Evolutionary conservation across 495 filamentous ascomycete genomes (phyloP).

Genomic region (Xylaria nigripes): DNA sequence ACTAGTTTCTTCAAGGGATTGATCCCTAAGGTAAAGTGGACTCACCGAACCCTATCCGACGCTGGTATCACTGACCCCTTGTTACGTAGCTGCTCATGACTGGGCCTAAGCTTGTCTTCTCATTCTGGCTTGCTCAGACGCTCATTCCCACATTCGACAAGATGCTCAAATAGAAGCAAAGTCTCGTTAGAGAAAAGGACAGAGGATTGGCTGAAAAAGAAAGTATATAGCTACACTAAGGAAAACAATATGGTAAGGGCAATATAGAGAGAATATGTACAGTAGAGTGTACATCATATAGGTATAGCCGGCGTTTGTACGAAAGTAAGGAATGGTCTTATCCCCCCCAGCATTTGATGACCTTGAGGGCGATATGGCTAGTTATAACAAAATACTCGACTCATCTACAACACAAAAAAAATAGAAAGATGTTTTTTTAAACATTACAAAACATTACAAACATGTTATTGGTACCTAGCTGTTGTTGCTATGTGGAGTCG

Average conservation of each 20-base stretch:
- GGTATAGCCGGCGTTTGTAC: slow-evolving; percentile 11
- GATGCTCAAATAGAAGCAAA: slow-evolving; percentile 22
- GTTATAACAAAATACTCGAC: slow-evolving; percentile 9
- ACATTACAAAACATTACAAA: no score
- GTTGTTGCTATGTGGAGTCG: no score
- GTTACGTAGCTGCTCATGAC: slow-evolving; percentile 77
- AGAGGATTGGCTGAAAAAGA: background rate
- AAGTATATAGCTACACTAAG: slow-evolving; percentile 6
- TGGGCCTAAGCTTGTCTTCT: slow-evolving; percentile 96
- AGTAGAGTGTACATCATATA: slow-evolving; percentile 12
- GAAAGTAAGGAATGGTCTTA: background rate
- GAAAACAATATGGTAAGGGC: background rate
- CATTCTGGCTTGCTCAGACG: slow-evolving; percentile 97
- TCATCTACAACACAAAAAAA: slow-evolving; percentile 2
- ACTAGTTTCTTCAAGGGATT: slow-evolving; percentile 95
- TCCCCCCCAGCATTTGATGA: background rate
- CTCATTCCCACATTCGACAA: slow-evolving; percentile 60
- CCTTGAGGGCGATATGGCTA: slow-evolving; percentile 5
- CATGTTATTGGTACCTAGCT: no score
- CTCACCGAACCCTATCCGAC: background rate
- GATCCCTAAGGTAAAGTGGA: slow-evolving; percentile 64
- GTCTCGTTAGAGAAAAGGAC: background rate
- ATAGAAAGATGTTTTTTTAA: background rate
- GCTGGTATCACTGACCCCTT: slow-evolving; percentile 6
- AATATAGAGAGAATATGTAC: slow-evolving; percentile 9